A percentile compares a stretch with the other conserved stretches of the same genome.
Evolutionary conservation across 139 green algal genomes (phyloP).

Genomic region (Raphidocelis subcapitata): DNA sequence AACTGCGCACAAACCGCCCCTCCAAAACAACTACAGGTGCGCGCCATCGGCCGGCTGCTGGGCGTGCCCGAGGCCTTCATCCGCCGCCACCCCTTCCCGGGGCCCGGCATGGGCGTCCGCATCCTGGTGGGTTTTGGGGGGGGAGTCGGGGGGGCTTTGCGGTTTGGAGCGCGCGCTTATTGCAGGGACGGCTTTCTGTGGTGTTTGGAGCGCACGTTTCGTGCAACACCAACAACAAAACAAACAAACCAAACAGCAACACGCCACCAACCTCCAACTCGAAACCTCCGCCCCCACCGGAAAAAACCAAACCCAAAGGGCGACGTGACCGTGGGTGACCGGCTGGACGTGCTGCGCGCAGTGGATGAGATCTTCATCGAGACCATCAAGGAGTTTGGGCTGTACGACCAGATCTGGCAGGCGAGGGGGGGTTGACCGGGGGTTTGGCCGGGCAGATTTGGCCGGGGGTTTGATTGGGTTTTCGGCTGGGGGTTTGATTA

Average conservation of each 20-base stretch:
- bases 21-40: constrained; percentile 46
- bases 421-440: constrained; percentile 59
- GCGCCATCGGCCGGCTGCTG: constrained; percentile 67
- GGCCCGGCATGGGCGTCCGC: constrained; percentile 93
- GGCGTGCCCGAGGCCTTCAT: constrained; percentile 84
- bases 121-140: constrained; percentile 93
- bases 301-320: too few species aligned
- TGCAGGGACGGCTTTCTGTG: too few species aligned
- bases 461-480: too few species aligned
- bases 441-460: constrained; percentile 90
- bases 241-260: too few species aligned
- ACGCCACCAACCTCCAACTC: too few species aligned
- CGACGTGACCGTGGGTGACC: constrained; percentile 83
- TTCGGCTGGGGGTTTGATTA: too few species aligned
- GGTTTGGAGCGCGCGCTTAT: neutral
- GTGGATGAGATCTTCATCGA: constrained; percentile 99
- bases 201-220: too few species aligned
- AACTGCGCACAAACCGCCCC: too few species aligned
- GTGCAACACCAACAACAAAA: too few species aligned
- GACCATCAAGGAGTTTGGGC: constrained; percentile 85
- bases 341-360: constrained; percentile 62
- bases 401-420: constrained; percentile 99
- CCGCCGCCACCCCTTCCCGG: constrained; percentile 95
- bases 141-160: constrained; percentile 62
- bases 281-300: too few species aligned